Evolutionary conservation across 176 grass and related monocot species (phyloP).

Genomic region (Triticum urartu): DNA sequence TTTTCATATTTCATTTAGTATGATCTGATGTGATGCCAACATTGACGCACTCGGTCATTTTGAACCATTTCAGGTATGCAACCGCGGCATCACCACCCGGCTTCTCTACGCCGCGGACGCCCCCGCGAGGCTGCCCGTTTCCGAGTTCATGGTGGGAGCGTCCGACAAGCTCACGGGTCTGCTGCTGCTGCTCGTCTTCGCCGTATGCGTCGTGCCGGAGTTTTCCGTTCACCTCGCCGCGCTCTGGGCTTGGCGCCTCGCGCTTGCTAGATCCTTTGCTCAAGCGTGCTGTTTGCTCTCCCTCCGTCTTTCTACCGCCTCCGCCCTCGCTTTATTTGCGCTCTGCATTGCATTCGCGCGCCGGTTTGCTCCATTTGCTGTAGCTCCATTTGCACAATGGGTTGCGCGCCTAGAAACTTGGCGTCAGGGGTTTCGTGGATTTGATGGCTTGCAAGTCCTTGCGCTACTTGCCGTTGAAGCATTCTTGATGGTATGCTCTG

Average conservation of each 20-base stretch:
- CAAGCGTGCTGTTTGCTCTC: slow-evolving; percentile 21
- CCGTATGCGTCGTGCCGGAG: slow-evolving; percentile 11
- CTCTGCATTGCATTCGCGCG: neutral
- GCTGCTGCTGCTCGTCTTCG: slow-evolving; percentile 11
- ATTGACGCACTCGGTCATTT: neutral
- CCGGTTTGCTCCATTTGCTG: neutral
- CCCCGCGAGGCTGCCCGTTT: slow-evolving; percentile 23
- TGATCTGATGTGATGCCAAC: neutral
- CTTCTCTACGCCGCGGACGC: slow-evolving; percentile 18
- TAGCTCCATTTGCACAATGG: slow-evolving; percentile 26
- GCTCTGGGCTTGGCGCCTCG: slow-evolving; percentile 14
- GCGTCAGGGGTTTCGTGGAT: neutral
- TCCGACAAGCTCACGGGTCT: slow-evolving; percentile 8
- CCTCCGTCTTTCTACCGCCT: neutral
- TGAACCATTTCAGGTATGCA: slow-evolving; percentile 26
- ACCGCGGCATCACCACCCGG: neutral
- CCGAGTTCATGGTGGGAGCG: slow-evolving; percentile 15
- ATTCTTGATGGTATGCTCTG: slow-evolving; percentile 11
- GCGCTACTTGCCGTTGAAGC: slow-evolving; percentile 26
- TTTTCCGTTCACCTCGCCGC: slow-evolving; percentile 21
- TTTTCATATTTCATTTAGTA: neutral
- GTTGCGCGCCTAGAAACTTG: slow-evolving; percentile 9
- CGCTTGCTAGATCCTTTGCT: slow-evolving; percentile 9
- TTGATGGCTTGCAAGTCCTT: slow-evolving; percentile 28
- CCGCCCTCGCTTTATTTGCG: neutral